These are phyloP conservation scores for Fimicolochytrium jonesii DNA, from an alignment of 192 early-diverging fungal species.

Conservation along the genomic window DNA sequence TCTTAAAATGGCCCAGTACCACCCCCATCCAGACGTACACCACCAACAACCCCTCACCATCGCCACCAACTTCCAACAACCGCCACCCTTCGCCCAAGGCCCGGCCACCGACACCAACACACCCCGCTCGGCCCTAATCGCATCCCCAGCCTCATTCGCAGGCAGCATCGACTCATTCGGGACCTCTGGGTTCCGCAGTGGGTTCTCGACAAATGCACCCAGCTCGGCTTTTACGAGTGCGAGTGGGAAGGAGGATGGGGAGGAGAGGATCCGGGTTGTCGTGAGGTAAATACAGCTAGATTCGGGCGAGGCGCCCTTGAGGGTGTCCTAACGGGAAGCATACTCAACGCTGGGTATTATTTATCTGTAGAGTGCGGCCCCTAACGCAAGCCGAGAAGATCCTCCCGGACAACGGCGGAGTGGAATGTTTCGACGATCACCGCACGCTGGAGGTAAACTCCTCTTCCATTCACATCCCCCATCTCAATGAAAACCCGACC, in stretches of 20 bases:
- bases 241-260: neutral
- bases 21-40: too few species aligned
- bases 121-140: too few species aligned
- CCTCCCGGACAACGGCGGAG: neutral
- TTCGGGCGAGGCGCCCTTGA: neutral
- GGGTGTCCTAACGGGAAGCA: neutral
- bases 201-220: neutral
- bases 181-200: neutral
- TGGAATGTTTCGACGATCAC: slow-evolving; percentile 17
- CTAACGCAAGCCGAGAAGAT: slow-evolving; percentile 24
- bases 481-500: neutral
- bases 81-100: neutral
- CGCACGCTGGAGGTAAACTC: slow-evolving; percentile 29
- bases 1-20: too few species aligned
- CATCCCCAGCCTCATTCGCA: neutral
- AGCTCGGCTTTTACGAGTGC: neutral
- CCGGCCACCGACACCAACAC: neutral
- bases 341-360: neutral
- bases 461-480: neutral
- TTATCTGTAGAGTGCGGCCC: slow-evolving; percentile 30
- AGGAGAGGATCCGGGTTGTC: slow-evolving; percentile 16
- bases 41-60: too few species aligned
- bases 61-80: too few species aligned
- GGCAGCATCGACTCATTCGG: neutral
- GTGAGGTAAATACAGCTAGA: neutral